Percentiles rank a stretch among this genome's conserved stretches.
phyloP scores from a whole-genome alignment of 2,329 filamentous ascomycete genomes.

The Sclerotinia trifoliorum region DNA sequence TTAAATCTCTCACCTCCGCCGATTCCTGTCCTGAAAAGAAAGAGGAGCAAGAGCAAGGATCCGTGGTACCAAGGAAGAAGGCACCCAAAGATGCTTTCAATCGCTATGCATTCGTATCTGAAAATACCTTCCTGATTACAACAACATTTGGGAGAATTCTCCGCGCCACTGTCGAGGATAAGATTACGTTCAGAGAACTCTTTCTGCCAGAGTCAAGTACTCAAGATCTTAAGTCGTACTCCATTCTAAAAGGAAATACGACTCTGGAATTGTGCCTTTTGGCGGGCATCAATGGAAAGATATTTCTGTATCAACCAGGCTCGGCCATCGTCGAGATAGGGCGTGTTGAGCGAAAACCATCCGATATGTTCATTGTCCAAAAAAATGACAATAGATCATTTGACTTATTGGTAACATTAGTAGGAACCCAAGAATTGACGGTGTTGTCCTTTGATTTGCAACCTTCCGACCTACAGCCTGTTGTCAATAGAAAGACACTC shows the following conservation, averaged over 20 bases:
- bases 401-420: neutral
- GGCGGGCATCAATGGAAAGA: conserved; percentile 46
- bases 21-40: neutral
- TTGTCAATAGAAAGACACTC: neutral
- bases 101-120: conserved; percentile 61
- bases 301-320: conserved; percentile 32
- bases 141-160: conserved; percentile 62
- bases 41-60: neutral
- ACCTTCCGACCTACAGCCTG: neutral
- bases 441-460: conserved; percentile 17
- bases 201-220: conserved; percentile 33
- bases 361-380: conserved; percentile 38
- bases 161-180: conserved; percentile 41
- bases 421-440: neutral
- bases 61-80: conserved; percentile 39
- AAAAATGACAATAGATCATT: neutral
- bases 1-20: neutral
- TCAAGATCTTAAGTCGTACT: conserved; percentile 48
- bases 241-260: conserved; percentile 44
- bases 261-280: conserved; percentile 45
- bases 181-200: conserved; percentile 37
- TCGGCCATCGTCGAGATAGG: conserved; percentile 28
- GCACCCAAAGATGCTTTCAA: conserved; percentile 50
- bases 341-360: conserved; percentile 32
- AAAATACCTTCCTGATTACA: conserved; percentile 52